Evolutionary conservation across 345 rosid species (phyloP), one percentile per base, ranked within the genome.

Genomic region (Sisymbrium irio): DNA sequence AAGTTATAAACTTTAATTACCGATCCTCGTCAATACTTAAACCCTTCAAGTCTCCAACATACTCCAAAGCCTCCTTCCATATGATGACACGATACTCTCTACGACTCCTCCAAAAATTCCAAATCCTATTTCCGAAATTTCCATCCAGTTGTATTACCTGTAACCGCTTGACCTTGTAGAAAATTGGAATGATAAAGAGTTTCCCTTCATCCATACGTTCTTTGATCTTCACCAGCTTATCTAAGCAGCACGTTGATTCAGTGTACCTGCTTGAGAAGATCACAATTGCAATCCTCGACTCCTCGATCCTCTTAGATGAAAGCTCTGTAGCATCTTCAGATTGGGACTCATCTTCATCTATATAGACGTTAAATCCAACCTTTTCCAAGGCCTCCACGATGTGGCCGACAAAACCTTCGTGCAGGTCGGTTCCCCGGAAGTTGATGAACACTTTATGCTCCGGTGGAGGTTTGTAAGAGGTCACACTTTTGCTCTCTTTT

Each of bases 31-130:
- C 54, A 47, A 47, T 3, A 0, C 6, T 9, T 7, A 47, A 47
- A 19, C 54, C 54, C 54, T 19, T 47, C 54, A 47, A 15, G 54
- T 27, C 54, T 47, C 54, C 20, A 41, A 45, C 22, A 67, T 25
- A 32, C 50, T 50, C 18, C 57, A 35, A n/a, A 19, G 74, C 68
- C 61, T 64, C 22, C 65, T 45, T 71, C 61, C 78, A 75, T 11
- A 27, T 22, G n/a, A 54, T 28, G 36, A 64, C 13, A 19, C 13
- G 73, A 13, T 67, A 18, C 1, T 60, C 18, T 0, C 37, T 25
- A 27, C 27, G 22, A 36, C 5, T 13, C 9, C 71, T 36, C 68
- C 58, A 66, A 12, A 36, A 47, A 35, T 35, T 66, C 60, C 60
- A 33, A 19, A 51, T 13, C 19, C 14, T 35, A n/a, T 10, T 4